These are phyloP conservation scores for Chaetomiaceae sp. DNA, from an alignment of 2,329 filamentous ascomycete genomes.

Conservation along the genomic window DNA sequence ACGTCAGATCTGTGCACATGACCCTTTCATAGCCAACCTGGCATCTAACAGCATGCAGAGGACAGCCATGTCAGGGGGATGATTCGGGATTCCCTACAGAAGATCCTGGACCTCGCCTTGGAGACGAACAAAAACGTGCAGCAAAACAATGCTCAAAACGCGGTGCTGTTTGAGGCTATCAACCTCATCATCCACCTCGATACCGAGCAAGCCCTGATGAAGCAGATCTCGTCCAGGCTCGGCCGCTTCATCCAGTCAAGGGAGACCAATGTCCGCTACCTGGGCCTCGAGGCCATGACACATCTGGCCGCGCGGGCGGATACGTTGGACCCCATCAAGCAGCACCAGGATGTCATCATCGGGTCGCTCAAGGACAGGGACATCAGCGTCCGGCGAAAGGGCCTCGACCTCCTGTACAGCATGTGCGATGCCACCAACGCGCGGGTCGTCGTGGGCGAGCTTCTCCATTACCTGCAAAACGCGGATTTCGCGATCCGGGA, in stretches of 20 bases:
- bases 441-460: slow-evolving; percentile 85
- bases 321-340: slow-evolving; percentile 94
- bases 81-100: slow-evolving; percentile 85
- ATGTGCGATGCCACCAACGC: slow-evolving; percentile 99
- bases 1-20: slow-evolving; percentile 27
- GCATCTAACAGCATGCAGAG: slow-evolving; percentile 47
- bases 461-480: slow-evolving; percentile 89
- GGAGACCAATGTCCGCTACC: slow-evolving; percentile 94
- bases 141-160: slow-evolving; percentile 98
- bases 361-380: slow-evolving; percentile 91
- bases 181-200: slow-evolving; percentile 97
- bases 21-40: background rate
- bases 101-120: slow-evolving; percentile 84
- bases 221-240: slow-evolving; percentile 85
- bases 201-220: slow-evolving; percentile 90
- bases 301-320: slow-evolving; percentile 92
- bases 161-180: slow-evolving; percentile 95
- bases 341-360: slow-evolving; percentile 93
- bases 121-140: slow-evolving; percentile 97
- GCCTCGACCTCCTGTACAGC: slow-evolving; percentile 93
- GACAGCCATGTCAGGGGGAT: slow-evolving; percentile 88
- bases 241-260: slow-evolving; percentile 95
- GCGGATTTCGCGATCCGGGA: slow-evolving; percentile 97
- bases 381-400: slow-evolving; percentile 94
- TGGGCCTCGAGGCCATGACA: slow-evolving; percentile 96